Conservation (phyloP, 2,329 filamentous ascomycete species). For the Chlorencoelia australis region DNA sequence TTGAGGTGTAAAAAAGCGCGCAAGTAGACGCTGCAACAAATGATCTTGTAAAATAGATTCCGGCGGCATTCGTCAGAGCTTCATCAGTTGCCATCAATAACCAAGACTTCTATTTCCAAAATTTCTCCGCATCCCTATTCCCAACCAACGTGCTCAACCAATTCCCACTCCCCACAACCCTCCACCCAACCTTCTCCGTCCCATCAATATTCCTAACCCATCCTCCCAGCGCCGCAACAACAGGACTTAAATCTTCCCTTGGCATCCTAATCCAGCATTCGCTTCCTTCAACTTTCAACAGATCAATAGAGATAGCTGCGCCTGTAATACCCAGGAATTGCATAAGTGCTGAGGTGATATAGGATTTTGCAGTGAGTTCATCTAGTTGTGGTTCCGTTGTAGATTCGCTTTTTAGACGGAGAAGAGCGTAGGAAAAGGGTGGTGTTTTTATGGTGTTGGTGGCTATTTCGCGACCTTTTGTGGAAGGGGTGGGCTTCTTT, state of each 20-base stretch:
- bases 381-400: slow-evolving; percentile 37
- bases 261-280: slow-evolving; percentile 58
- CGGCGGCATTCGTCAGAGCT: too few species aligned
- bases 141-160: slow-evolving; percentile 53
- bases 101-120: too few species aligned
- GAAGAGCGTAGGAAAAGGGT: slow-evolving; percentile 46
- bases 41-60: too few species aligned
- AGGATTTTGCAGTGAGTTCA: slow-evolving; percentile 49
- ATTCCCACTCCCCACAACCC: slow-evolving; percentile 47
- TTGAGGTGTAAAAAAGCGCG: too few species aligned
- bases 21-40: too few species aligned
- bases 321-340: slow-evolving; percentile 65
- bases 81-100: too few species aligned
- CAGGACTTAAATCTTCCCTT: slow-evolving; percentile 45
- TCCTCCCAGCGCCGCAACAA: slow-evolving; percentile 55
- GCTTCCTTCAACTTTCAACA: slow-evolving; percentile 48
- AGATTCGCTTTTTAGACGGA: slow-evolving; percentile 35
- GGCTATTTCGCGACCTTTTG: slow-evolving; percentile 35
- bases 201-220: slow-evolving; percentile 40
- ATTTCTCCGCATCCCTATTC: slow-evolving; percentile 19
- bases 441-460: slow-evolving; percentile 42
- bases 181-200: slow-evolving; percentile 31
- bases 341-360: slow-evolving; percentile 52
- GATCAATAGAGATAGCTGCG: slow-evolving; percentile 56
- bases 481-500: slow-evolving; percentile 4